A percentile compares a stretch with the other conserved stretches of the same genome.
phyloP scores from a whole-genome alignment of 1,284 basidiomycete genomes.

The Ceratobasidium theobromae region DNA sequence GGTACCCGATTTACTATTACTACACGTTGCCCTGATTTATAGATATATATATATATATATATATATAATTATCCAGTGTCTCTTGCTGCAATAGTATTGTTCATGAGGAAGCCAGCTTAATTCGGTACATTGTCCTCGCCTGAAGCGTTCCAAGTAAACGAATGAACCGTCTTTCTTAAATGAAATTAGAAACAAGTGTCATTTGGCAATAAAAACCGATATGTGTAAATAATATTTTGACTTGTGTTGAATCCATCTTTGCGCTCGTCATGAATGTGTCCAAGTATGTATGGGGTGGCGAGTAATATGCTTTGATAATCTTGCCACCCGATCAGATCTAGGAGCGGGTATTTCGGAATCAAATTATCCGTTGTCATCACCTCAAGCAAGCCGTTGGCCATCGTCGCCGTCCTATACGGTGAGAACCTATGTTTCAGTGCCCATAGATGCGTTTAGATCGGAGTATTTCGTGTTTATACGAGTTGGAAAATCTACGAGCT shows the following conservation, averaged over 20 bases:
- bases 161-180: no score
- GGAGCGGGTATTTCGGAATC: not conserved
- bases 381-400: slow-evolving; percentile 8
- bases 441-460: not conserved
- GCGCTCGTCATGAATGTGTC: not conserved
- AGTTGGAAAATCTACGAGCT: no score
- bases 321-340: not conserved
- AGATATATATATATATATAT: no score
- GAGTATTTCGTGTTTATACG: not conserved
- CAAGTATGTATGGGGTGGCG: not conserved
- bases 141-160: no score
- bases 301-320: slow-evolving; percentile 5
- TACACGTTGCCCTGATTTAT: no score
- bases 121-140: no score
- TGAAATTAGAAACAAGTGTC: no score
- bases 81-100: no score
- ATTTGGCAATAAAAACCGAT: no score
- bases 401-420: slow-evolving; percentile 26
- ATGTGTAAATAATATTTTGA: not conserved
- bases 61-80: no score
- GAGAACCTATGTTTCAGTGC: slow-evolving; percentile 20
- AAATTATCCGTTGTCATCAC: slow-evolving; percentile 19
- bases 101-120: no score
- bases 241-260: not conserved
- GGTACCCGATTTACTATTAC: no score